Evolutionary conservation across 352 stramenopile genomes (phyloP).

Genomic region (Peronosclerospora sorghi): DNA sequence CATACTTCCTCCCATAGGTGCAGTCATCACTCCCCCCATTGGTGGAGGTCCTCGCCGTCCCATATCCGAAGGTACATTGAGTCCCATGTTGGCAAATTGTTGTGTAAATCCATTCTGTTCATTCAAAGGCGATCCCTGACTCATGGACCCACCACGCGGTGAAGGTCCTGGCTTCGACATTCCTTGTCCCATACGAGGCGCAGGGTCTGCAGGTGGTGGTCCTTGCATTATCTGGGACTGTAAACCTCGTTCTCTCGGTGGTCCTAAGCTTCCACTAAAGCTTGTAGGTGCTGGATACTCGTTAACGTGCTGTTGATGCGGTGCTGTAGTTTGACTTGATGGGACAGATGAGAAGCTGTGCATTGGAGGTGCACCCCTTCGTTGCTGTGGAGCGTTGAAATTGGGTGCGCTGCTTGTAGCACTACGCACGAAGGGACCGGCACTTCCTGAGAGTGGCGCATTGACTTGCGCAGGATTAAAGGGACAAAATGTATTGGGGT

Average conservation of each 20-base stretch:
- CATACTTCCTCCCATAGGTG: not conserved
- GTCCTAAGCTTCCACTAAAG: constrained; percentile 13
- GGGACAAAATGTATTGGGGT: constrained; percentile 36
- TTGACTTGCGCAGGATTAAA: constrained; percentile 52
- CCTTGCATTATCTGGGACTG: constrained; percentile 18
- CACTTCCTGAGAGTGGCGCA: constrained; percentile 25
- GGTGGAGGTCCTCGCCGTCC: constrained; percentile 22
- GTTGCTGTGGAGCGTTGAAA: constrained; percentile 11
- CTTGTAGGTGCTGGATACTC: constrained; percentile 22
- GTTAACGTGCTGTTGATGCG: constrained; percentile 15
- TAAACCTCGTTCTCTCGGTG: constrained; percentile 4
- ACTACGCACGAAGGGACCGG: constrained; percentile 12
- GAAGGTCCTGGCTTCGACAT: constrained; percentile 8
- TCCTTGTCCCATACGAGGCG: constrained; percentile 19
- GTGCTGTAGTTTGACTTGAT: constrained; percentile 20
- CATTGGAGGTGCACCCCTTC: constrained; percentile 15
- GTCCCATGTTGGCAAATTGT: constrained; percentile 63
- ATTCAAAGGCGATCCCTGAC: no score
- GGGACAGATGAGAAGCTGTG: constrained; percentile 23
- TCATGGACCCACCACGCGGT: constrained; percentile 9
- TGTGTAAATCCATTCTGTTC: no score
- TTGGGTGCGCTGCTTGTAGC: constrained; percentile 11
- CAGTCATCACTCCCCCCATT: not conserved
- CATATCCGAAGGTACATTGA: constrained; percentile 30
- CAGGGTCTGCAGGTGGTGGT: constrained; percentile 5